Percentiles rank a stretch among this genome's conserved stretches.
phyloP scores from a whole-genome alignment of 2,329 filamentous ascomycete species.

The Bipolaris bicolor region DNA sequence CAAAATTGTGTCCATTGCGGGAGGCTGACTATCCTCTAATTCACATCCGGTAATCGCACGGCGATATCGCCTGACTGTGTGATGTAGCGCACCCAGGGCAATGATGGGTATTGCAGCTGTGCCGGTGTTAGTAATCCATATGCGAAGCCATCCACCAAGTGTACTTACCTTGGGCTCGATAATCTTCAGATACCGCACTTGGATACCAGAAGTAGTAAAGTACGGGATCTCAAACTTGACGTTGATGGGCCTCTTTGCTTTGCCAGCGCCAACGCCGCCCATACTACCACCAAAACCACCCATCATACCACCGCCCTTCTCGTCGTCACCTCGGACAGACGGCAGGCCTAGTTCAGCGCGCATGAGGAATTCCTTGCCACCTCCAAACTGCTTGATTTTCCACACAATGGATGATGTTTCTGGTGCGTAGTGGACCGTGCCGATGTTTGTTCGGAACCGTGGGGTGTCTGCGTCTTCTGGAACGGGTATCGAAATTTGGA shows the following conservation, averaged over 20 bases:
- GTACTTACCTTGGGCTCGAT: slow-evolving; percentile 92
- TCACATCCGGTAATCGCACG: slow-evolving; percentile 88
- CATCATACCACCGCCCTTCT: slow-evolving; percentile 96
- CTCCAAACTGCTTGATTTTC: slow-evolving; percentile 99
- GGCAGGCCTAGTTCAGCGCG: slow-evolving; percentile 93
- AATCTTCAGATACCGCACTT: slow-evolving; percentile 98
- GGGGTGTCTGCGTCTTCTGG: slow-evolving; percentile 97
- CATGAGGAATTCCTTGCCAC: slow-evolving; percentile 99
- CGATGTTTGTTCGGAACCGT: slow-evolving; percentile 96
- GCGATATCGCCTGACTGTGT: slow-evolving; percentile 98
- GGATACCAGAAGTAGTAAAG: slow-evolving; percentile 99
- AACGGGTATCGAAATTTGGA: slow-evolving; percentile 96
- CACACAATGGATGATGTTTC: slow-evolving; percentile 98
- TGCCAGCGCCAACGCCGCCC: slow-evolving; percentile 81
- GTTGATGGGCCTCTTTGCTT: slow-evolving; percentile 94
- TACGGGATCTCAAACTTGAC: slow-evolving; percentile 99
- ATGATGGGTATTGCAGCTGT: slow-evolving; percentile 94
- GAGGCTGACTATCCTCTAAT: slow-evolving; percentile 53
- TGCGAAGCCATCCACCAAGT: background rate
- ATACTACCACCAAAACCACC: slow-evolving; percentile 96
- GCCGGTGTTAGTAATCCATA: slow-evolving; percentile 11
- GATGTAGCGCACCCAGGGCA: slow-evolving; percentile 98
- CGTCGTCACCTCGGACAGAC: slow-evolving; percentile 92
- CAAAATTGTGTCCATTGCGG: slow-evolving; percentile 5
- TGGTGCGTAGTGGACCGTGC: slow-evolving; percentile 94